Base-by-base conservation (phyloP, 441 rosid genomes). In the Mallotus repandus region DNA sequence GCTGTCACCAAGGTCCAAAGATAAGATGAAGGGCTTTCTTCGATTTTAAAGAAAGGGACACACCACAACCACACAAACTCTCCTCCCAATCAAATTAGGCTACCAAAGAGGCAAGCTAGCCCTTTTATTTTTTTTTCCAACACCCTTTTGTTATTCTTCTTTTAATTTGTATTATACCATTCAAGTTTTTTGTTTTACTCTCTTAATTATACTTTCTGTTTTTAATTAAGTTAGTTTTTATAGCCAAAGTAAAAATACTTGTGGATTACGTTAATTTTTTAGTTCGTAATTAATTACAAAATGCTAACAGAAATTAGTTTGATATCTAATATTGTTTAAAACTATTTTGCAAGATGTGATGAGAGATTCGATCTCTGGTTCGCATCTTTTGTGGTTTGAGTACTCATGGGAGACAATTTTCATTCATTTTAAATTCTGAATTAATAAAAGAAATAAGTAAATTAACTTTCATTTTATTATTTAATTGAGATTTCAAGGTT, bases 1-100 rank as follows among this genome's bases (percentile, higher is more conserved):
- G 76, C 50, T 13, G 48, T 61, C 68, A 68, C 62, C n/a, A 7
- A 29, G 2, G 32, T 29, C 32, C 32, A 29, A 29, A 29, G 3
- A 29, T 13, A 8, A 5, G n/a, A 16, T 21, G 59, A 32, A 52
- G 45, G 64, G 58, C 46, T 68, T 73, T 57, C 80, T 76, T 76
- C 63, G 75, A 73, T 73, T 76, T 58, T 56, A 69, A 63, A 63
- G 74, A 73, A 76, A 73, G 78, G 25, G 62, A 76, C 72, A 13
- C 54, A 13, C 66, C 48, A 13, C 74, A 49, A 15, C 7, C 19
- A 53, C 32, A 53, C 57, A 22, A 63, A 63, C 62, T 12, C 60
- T n/a, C 29, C 29, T 25, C 29, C 29, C 29, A 25, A 29, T 29
- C 32, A 29, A 29, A 29, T 29, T 29, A 29, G 32, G 32, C 32